Base-by-base conservation (phyloP, 1,284 basidiomycete genomes). In the Ceratobasidium papillatum region DNA sequence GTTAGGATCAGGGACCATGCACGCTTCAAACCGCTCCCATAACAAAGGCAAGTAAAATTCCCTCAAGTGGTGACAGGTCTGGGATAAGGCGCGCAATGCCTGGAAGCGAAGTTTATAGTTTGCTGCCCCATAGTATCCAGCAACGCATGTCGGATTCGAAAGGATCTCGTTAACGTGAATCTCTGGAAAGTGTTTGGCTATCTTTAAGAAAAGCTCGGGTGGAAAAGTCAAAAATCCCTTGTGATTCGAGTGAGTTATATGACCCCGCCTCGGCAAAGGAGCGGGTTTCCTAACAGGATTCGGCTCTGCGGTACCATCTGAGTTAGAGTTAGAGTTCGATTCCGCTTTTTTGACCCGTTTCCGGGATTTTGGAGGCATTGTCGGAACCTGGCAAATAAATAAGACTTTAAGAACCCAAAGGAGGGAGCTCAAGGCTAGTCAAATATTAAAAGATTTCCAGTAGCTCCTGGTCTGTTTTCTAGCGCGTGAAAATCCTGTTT, bases 1-100 rank as follows among this genome's bases (percentile, higher is more conserved):
- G 8, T 47, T 11, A 25, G 11, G 30, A 36, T 52, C 52, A 9
- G 43, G 27, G 17, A 32, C 25, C 22, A 72, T 3, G 47, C 56
- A 61, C 7, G 47, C 56, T 25, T 72, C 54, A 27, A 72, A 72
- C 7, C 69, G 41, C 19, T 62, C 58, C 69, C 69, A 72, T 12
- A 49, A 41, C 22, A 65, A 36, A 17, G 63, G 63, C 32, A 65
- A 51, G 43, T 49, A 65, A 32, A 65, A 45, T 8, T 12, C 43
- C 12, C 63, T 47, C 3, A 45, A 14, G 22, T 2, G 12, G 2
- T 30, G 63, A 51, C 63, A 65, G 5, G 47, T 47, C 32, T 65
- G 63, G n/a, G 63, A 65, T 41, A 65, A 41, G 3, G 43, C 27
- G 34, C 49, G 49, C 19, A 68, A 41, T 3, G n/a, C 51, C 22